phyloP scores from a whole-genome alignment of 2,329 filamentous ascomycete genomes.

The Xylaria sp. region DNA sequence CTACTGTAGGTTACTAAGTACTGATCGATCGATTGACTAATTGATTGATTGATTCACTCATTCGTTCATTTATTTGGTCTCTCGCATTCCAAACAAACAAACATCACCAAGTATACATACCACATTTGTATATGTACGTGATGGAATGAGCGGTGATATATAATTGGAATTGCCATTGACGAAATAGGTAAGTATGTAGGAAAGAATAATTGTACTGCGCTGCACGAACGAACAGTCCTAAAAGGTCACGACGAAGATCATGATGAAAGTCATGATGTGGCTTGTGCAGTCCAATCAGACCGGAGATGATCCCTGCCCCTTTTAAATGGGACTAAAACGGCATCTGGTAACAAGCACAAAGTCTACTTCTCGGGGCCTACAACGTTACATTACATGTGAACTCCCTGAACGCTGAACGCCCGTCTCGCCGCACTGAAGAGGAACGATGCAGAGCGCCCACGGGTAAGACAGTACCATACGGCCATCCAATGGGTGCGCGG shows the following conservation, averaged over 20 bases:
- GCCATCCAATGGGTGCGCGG: constrained; percentile 22
- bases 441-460: constrained; percentile 37
- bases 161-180: neutral
- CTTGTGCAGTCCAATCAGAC: constrained; percentile 40
- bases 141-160: neutral
- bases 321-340: constrained; percentile 41
- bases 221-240: neutral
- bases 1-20: constrained; percentile 15
- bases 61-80: neutral
- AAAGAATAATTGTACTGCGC: constrained; percentile 12
- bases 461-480: constrained; percentile 41
- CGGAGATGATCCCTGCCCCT: constrained; percentile 42
- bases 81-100: neutral
- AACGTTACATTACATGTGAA: constrained; percentile 46
- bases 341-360: constrained; percentile 38
- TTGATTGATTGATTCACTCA: neutral
- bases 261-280: constrained; percentile 42
- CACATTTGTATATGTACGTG: neutral
- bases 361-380: constrained; percentile 37
- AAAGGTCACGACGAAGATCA: constrained; percentile 7
- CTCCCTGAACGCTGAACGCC: constrained; percentile 15
- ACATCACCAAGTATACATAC: neutral
- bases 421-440: constrained; percentile 36
- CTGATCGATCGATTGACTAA: neutral
- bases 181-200: constrained; percentile 1